Evolutionary conservation across 2,329 filamentous ascomycete species (phyloP).

Genomic region (Pseudogymnoascus pannorum): DNA sequence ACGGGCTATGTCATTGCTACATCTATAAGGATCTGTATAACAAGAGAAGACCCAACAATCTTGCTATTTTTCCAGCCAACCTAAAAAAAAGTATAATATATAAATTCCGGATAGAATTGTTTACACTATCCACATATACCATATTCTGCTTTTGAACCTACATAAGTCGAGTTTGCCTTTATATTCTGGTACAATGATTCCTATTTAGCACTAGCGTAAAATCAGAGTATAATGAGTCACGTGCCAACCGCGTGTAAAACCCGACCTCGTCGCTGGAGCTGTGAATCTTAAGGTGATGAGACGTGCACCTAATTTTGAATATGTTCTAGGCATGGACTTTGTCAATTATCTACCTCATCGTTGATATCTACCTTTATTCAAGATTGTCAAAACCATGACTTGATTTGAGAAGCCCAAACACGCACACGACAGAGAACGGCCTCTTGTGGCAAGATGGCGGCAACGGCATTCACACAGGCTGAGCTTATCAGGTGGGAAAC

Average conservation of each 20-base stretch:
- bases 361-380: not conserved
- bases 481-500: constrained; percentile 28
- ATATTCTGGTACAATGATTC: not conserved
- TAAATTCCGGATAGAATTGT: not conserved
- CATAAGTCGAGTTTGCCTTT: too few relatives aligned
- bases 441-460: constrained; percentile 21
- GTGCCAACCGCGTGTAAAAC: not conserved
- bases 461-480: constrained; percentile 23
- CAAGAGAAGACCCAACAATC: not conserved
- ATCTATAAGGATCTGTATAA: not conserved
- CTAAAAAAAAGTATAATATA: not conserved
- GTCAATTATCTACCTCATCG: not conserved
- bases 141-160: not conserved
- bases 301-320: not conserved
- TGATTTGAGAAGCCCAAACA: not conserved
- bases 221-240: not conserved
- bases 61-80: not conserved
- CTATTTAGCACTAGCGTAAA: not conserved
- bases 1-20: not conserved
- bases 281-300: not conserved
- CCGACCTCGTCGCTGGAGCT: not conserved
- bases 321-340: not conserved
- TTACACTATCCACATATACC: not conserved
- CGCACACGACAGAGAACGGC: not conserved
- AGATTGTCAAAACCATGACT: not conserved